A percentile compares a stretch with the other conserved stretches of the same genome.
Conservation (phyloP, 257 asterid genomes). For the Solanum chaucha region DNA sequence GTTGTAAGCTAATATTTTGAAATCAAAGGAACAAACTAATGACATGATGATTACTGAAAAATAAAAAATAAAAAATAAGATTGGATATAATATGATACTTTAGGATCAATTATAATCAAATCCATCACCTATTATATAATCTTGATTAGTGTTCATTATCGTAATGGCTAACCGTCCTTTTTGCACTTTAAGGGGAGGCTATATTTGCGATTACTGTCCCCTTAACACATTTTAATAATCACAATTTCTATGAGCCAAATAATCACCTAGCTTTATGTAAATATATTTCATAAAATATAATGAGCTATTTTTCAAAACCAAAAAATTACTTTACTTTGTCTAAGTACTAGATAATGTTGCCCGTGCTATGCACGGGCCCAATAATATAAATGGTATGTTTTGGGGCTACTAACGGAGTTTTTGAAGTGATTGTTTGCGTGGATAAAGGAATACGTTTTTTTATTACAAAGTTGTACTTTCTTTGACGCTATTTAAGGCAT, state of each 20-base stretch:
- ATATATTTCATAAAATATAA: neutral
- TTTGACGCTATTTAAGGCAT: too few species aligned
- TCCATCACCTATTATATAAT: neutral
- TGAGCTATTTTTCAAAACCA: neutral
- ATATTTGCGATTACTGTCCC: neutral
- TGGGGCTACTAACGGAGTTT: too few species aligned
- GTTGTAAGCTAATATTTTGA: neutral
- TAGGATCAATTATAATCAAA: neutral
- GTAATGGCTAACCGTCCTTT: neutral
- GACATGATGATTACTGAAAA: neutral
- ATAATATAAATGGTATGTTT: too few species aligned
- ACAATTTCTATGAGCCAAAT: neutral
- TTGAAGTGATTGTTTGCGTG: too few species aligned
- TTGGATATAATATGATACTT: neutral
- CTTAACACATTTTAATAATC: neutral
- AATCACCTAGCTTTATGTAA: neutral
- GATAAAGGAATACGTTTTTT: too few species aligned
- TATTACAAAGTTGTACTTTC: too few species aligned
- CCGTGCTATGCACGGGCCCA: too few species aligned
- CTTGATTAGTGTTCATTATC: neutral
- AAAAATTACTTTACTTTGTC: neutral
- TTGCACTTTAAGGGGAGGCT: neutral
- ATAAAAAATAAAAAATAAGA: neutral
- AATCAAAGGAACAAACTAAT: neutral
- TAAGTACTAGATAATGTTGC: neutral